Evolutionary conservation across 176 grass and related monocot genomes (phyloP).

Genomic region (Pharus latifolius): DNA sequence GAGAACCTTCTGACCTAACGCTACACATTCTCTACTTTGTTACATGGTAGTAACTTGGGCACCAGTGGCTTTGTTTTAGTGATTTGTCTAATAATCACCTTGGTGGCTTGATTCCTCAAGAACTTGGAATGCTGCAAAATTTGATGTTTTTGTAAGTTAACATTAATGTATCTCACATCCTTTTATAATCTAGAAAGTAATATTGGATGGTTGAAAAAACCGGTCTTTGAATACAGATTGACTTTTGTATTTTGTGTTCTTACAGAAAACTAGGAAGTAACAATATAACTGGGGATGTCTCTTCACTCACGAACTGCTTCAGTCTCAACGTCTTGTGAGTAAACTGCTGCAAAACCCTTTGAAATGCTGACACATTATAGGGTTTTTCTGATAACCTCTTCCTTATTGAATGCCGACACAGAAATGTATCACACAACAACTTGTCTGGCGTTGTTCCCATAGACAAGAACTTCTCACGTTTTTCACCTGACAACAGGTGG

Average conservation of each 20-base stretch:
- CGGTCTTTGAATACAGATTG: background rate
- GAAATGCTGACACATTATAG: background rate
- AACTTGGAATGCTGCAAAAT: slow-evolving; percentile 79
- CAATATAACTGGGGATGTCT: slow-evolving; percentile 40
- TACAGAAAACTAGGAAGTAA: slow-evolving; percentile 40
- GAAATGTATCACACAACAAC: slow-evolving; percentile 44
- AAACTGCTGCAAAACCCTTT: background rate
- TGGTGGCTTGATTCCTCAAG: slow-evolving; percentile 63
- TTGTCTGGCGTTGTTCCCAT: slow-evolving; percentile 37
- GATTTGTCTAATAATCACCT: slow-evolving; percentile 69
- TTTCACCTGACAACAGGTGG: slow-evolving; percentile 41
- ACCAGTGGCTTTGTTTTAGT: slow-evolving; percentile 41
- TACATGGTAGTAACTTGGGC: slow-evolving; percentile 3
- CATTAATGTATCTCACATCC: background rate
- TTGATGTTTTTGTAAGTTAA: slow-evolving; percentile 65
- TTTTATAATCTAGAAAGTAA: background rate
- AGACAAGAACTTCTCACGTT: slow-evolving; percentile 39
- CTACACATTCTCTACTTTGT: too few species aligned
- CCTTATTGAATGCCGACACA: background rate
- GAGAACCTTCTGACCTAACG: too few species aligned
- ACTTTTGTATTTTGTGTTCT: slow-evolving; percentile 11
- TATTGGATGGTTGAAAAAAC: background rate
- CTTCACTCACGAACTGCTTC: slow-evolving; percentile 27
- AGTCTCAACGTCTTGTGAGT: slow-evolving; percentile 39
- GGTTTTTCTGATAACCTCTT: slow-evolving; percentile 3